phyloP scores from a whole-genome alignment of 495 filamentous ascomycete genomes.

The Chaetomium cochliodes region DNA sequence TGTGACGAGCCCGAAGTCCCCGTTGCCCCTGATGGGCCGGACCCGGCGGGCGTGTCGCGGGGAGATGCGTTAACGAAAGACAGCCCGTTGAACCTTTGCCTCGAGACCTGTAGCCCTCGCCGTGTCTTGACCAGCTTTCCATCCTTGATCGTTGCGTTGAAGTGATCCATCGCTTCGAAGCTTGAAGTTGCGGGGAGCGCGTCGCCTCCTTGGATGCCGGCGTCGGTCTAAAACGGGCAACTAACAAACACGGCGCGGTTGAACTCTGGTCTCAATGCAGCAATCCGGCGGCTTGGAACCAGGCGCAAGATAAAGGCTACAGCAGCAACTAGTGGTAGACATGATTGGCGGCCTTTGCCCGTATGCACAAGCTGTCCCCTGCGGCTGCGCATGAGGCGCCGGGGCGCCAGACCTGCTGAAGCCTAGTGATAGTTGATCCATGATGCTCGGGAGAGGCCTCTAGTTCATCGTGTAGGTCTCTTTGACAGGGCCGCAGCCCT shows the following conservation, averaged over 20 bases:
- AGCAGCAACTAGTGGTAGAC: background rate
- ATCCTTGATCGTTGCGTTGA: constrained; percentile 35
- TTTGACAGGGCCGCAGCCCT: constrained; percentile 9
- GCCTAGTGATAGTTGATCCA: background rate
- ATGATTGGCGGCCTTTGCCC: background rate
- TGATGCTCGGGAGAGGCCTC: background rate
- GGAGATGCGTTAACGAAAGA: constrained; percentile 37
- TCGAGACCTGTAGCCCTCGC: constrained; percentile 35
- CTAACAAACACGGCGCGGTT: constrained; percentile 2
- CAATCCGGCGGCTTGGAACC: background rate
- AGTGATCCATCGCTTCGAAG: constrained; percentile 32
- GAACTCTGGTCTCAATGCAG: background rate
- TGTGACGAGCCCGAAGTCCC: constrained; percentile 7
- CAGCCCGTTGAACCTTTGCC: constrained; percentile 34
- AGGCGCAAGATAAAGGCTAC: constrained; percentile 10
- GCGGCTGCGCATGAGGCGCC: background rate
- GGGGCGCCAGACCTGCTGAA: background rate
- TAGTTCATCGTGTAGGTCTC: background rate
- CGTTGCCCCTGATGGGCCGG: constrained; percentile 7
- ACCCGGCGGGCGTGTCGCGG: constrained; percentile 5
- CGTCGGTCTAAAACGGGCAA: background rate
- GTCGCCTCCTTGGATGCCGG: background rate
- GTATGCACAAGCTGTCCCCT: background rate
- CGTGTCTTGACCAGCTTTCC: constrained; percentile 34
- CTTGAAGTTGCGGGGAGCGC: too few species aligned